Base-by-base conservation (phyloP, 495 filamentous ascomycete genomes). In the Cercophora sp. region DNA sequence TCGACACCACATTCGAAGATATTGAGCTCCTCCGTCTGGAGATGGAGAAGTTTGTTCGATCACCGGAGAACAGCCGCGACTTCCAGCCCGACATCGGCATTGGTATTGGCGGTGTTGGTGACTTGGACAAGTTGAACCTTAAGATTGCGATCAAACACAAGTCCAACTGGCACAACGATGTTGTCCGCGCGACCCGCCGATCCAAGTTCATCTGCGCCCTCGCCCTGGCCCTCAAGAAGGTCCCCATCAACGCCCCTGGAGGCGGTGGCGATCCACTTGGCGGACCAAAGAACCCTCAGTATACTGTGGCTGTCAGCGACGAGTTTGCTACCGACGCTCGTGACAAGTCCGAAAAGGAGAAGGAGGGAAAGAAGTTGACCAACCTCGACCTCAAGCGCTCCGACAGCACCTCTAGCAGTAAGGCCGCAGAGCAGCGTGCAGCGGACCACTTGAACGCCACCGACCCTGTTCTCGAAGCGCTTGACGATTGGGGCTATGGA, bases 201-300 rank as follows among this genome's bases (percentile, higher is more conserved):
- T 93, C 88, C 61, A 96, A 95, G 68, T 96, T 98, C 73, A 93
- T 97, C 83, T 96, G 91, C 61, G 93, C 93, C 3, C 77, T 98
- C 34, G 85, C 95, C 5, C 71, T 90, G 8, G 91, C 93, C 8
- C 75, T 96, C 29, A 86, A 88, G 68, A 86, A 84, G 67, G 80
- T 98, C 13, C 90, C 89, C 4, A 94, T 98, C 62, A 84, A 91
- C 59, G 82, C 70, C 20, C 91, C 92, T 53, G 91, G 88, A 23
- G 87, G 80, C 29, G 87, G 85, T 36, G 76, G 75, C 52, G 82
- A 87, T 25, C 57, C 77, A 16, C 70, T 89, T 0, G 89, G 89
- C 16, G 84, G 82, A 26, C 77, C 78, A 10, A 76, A 73, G 18
- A 87, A 90, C 60, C 89, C 89, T 0, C 68, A 75, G 5, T 94